Evolutionary conservation across 768 basidiomycete genomes (phyloP), one percentile per base, ranked within the genome.

Genomic region (Dacryopinax spathularia): DNA sequence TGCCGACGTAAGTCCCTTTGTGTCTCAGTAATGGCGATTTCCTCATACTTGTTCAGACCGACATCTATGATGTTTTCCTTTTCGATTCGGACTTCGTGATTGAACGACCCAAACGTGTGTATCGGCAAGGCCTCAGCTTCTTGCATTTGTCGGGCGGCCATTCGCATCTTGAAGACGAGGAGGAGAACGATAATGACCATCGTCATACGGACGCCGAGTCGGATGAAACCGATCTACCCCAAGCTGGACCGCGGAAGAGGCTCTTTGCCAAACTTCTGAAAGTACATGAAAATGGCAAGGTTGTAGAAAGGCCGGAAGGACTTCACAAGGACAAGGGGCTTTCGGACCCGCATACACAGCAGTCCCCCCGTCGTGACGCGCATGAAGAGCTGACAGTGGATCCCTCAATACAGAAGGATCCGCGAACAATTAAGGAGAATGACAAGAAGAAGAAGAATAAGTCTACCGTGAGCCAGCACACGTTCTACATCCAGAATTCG

Each of bases 21-120:
- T 25, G n/a, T 6, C 18, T 34, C 3, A 29, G 1, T 22, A 33
- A 29, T 16, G 44, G 41, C 41, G 61, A 64, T 33, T 66, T 43
- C 27, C 36, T 34, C 25, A 56, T 36, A 27, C 65, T 34, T 25
- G 9, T 41, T 9, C 69, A 94, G 89, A 77, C 87, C n/a, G 77
- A 76, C n/a, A 76, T 96, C 36, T 91, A 88, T 84, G 95, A 98
- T 65, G 93, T 97, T 13, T 95, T 99, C 75, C 79, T 97, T 37
- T 77, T 98, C 61, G 95, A 98, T 72, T 75, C 82, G 0, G 87
- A 92, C 70, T 98, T 99, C 71, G 79, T 80, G 61, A 91, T 98
- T 62, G 85, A 92, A 70, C 83, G 90, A n/a, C 95, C 95, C 1
- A 87, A 83, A 70, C 81, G 95, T 34, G 88, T 88, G 68, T 92